Base-by-base conservation (phyloP, 805 yeast genomes). In the Saturnispora diversa region DNA sequence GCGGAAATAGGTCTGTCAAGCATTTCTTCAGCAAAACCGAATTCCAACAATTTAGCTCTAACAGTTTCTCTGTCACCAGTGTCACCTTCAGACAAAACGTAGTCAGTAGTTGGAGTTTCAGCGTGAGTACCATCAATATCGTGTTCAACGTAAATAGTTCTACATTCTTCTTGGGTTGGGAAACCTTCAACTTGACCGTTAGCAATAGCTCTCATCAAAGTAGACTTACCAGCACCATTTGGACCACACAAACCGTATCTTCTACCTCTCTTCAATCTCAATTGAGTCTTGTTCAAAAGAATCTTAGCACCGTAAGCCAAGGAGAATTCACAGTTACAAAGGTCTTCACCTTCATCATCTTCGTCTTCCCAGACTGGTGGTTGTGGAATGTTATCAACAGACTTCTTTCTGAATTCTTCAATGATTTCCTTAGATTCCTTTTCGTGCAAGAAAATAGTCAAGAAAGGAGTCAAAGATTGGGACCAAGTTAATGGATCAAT, bases 221-320 rank as follows among this genome's bases (percentile, higher is more conserved):
- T 90, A 27, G 97, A 88, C 67, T 90, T 90, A 70, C 98, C 98
- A 49, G 97, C 97, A 75, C 98, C 98, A 62, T 90, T 90, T 66
- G 97, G 77, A 61, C 97, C 98, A 72, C 92, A 88, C 68, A 88
- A 79, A 90, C 98, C 98, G 70, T 92, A 92, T 77, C 98, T 85
- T 76, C 97, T 88, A 74, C 84, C 92, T 77, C 95, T 82, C 87
- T 86, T 87, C 67, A 92, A 83, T 75, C 98, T 87, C 68, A 92
- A 80, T 76, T 90, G 97, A 58, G 98, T 92, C 74, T 92, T 90
- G 90, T 92, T 92, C 72, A 92, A 86, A 75, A 92, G 79, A 78
- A 92, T 92, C 85, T 92, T 92, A 64, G 98, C 98, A 90, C 98
- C 99, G 72, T 92, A 92, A 69, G 99, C 99, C 63, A 92, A 79